A percentile compares a stretch with the other conserved stretches of the same genome.
These are phyloP conservation scores for Litsea cubeba DNA, from an alignment of 164 flowering plant species.

Conservation along the genomic window DNA sequence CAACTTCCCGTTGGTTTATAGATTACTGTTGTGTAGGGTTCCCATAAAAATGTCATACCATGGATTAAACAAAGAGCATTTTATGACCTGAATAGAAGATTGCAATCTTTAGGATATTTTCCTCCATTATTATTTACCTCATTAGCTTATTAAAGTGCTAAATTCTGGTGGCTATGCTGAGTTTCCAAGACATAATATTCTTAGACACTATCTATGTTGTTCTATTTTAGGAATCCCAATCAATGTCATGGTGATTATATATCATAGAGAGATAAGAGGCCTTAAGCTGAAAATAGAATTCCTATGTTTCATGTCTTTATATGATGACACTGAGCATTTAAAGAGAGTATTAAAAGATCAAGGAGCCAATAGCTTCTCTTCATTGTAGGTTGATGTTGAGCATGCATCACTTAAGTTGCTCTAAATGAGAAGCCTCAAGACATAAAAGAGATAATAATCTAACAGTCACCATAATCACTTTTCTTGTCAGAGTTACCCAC, in stretches of 20 bases:
- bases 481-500: conserved; percentile 94
- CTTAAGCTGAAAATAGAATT: background rate
- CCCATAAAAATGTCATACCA: no score
- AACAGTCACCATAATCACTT: conserved; percentile 32
- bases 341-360: background rate
- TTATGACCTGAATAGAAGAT: no score
- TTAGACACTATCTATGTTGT: background rate
- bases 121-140: no score
- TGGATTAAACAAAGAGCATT: no score
- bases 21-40: no score
- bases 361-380: background rate
- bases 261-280: background rate
- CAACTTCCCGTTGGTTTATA: no score
- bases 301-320: background rate
- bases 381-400: background rate
- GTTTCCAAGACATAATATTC: no score
- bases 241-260: background rate
- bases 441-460: background rate
- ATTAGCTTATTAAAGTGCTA: no score
- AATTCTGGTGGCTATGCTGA: no score
- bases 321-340: background rate
- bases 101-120: no score
- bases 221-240: background rate
- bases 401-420: background rate
- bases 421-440: background rate